Evolutionary conservation across 2,329 filamentous ascomycete species (phyloP), one percentile per base, ranked within the genome.

Genomic region (Alternaria gaisen): DNA sequence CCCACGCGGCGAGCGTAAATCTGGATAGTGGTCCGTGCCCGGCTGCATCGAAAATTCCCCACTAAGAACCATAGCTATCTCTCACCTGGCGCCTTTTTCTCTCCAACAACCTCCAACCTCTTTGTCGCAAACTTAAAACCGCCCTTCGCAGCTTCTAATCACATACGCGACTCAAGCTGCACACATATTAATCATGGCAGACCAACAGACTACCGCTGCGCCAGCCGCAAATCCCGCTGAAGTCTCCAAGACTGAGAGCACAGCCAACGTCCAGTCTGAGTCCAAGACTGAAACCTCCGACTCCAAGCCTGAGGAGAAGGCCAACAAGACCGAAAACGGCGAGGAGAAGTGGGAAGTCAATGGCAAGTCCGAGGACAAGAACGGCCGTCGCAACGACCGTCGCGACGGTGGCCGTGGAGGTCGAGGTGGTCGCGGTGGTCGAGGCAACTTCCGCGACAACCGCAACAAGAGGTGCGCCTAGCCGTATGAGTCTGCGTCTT

Each of bases 261-360:
- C 64, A 26, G 53, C 30, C 10, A 53, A 63, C 34, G 55, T 55
- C 51, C 58, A 71, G 56, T 14, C 64, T 48, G 66, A 44, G 28
- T 53, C 55, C 38, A 60, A 65, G 56, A 38, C 61, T 32, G 63
- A 65, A 48, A 63, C 65, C 22, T 53, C 55, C 30, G 50, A 59
- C 44, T 20, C 60, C 22, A 54, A 54, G 57, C 24, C 50, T 34
- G 36, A 41, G 22, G 40, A 38, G 18, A 60, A 57, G 32, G 40
- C 30, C 18, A 42, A 38, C 51, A 59, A 57, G 57, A 11, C 40
- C 20, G 58, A 53, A 26, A 53, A 55, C 12, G 65, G 67, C 42
- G 70, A 68, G 24, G 64, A 72, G 58, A 66, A 65, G 36, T 65
- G 61, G 56, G 56, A 58, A 44, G 56, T 69, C 54, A 69, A 68